Conservation (phyloP, 2,329 filamentous ascomycete genomes). For the Trichoderma endophyticum region DNA sequence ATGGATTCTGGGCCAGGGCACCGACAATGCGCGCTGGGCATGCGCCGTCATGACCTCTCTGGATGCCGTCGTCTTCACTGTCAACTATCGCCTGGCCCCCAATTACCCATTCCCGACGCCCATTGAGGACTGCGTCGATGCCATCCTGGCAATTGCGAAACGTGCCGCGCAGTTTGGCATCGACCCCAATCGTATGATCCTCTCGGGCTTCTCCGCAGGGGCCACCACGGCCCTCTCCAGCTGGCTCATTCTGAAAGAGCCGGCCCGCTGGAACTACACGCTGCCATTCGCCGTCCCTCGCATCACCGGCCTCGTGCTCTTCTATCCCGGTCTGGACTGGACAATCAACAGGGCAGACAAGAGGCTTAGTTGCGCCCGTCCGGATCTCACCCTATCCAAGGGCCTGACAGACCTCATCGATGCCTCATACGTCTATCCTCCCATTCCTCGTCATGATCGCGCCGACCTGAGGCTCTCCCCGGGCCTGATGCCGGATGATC, state of each 20-base stretch:
- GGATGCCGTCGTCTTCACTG: constrained; percentile 58
- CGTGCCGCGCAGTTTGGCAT: constrained; percentile 57
- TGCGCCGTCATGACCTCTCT: constrained; percentile 49
- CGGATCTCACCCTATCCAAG: constrained; percentile 57
- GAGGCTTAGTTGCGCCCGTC: constrained; percentile 49
- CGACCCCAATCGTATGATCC: constrained; percentile 52
- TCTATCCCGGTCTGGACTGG: constrained; percentile 63
- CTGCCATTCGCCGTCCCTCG: constrained; percentile 40
- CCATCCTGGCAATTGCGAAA: constrained; percentile 57
- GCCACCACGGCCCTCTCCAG: constrained; percentile 53
- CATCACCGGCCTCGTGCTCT: constrained; percentile 54
- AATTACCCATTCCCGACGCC: constrained; percentile 62
- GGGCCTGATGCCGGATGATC: constrained; percentile 50
- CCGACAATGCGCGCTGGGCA: constrained; percentile 62
- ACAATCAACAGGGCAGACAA: constrained; percentile 55
- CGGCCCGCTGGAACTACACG: constrained; percentile 39
- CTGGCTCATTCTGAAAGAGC: constrained; percentile 45
- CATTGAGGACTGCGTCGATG: constrained; percentile 63
- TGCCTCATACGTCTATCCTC: constrained; percentile 57
- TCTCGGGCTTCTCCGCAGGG: constrained; percentile 64
- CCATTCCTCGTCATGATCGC: constrained; percentile 43
- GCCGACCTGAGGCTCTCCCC: constrained; percentile 57
- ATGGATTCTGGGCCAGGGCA: constrained; percentile 60
- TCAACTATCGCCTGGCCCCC: constrained; percentile 67
- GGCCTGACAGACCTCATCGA: constrained; percentile 62